Evolutionary conservation across 225 moss, liverwort and hornwort species (phyloP).

Genomic region (Climacium dendroides): DNA sequence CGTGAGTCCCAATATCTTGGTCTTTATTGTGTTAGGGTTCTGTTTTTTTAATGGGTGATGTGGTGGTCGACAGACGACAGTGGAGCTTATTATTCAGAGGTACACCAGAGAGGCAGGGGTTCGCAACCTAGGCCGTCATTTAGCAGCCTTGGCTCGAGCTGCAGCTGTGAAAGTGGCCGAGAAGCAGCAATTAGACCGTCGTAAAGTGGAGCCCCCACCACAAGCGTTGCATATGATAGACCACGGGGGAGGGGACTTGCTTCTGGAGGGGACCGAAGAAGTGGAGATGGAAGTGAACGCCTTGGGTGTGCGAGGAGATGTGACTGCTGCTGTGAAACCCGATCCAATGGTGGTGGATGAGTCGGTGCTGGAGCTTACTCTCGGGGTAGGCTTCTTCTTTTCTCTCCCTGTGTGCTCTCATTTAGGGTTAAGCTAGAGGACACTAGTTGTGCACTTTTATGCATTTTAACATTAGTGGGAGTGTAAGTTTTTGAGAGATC

Average conservation of each 20-base stretch:
- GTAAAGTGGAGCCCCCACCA: not conserved
- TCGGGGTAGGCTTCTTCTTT: slow-evolving; percentile 22
- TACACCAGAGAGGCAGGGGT: slow-evolving; percentile 60
- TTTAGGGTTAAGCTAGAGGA: not conserved
- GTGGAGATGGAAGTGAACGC: slow-evolving; percentile 41
- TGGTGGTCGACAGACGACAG: slow-evolving; percentile 10
- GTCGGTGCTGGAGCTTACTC: slow-evolving; percentile 28
- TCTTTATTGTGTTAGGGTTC: not conserved
- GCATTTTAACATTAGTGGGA: not conserved
- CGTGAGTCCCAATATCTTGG: not conserved
- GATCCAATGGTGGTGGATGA: slow-evolving; percentile 47
- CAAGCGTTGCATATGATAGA: slow-evolving; percentile 16
- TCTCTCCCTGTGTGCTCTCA: not conserved
- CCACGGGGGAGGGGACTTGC: slow-evolving; percentile 22
- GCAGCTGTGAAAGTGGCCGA: slow-evolving; percentile 58
- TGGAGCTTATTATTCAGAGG: slow-evolving; percentile 47
- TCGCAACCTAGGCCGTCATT: slow-evolving; percentile 39
- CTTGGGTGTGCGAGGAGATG: not conserved
- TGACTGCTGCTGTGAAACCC: not conserved
- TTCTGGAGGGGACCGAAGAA: slow-evolving; percentile 23
- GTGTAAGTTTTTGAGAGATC: not conserved
- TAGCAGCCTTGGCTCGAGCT: slow-evolving; percentile 49
- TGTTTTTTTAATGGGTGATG: not conserved
- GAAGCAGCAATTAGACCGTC: slow-evolving; percentile 13
- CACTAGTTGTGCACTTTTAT: not conserved